Conservation (phyloP, 2,329 filamentous ascomycete genomes). For the Fusarium albidum region DNA sequence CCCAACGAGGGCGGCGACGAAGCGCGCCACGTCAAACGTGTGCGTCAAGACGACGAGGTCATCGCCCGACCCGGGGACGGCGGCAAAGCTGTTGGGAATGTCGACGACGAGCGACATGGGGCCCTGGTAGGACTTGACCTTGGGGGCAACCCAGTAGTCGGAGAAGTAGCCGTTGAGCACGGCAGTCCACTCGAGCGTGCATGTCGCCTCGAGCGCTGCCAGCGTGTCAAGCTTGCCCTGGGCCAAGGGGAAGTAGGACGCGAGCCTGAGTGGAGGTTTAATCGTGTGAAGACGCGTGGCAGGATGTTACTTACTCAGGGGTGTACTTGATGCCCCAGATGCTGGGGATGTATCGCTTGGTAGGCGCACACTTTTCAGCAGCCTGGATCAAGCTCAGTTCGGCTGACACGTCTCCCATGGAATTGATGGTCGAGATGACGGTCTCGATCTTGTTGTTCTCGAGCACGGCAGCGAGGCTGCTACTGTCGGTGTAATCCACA, state of each 20-base stretch:
- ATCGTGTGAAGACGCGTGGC: too few relatives aligned
- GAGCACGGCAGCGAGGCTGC: constrained; percentile 33
- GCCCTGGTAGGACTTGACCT: constrained; percentile 48
- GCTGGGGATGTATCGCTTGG: constrained; percentile 11
- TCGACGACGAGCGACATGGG: constrained; percentile 53
- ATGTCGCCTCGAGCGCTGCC: constrained; percentile 1
- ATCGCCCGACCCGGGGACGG: constrained; percentile 58
- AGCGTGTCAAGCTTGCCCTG: background rate
- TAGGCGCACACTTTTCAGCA: constrained; percentile 40
- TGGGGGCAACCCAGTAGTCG: constrained; percentile 54
- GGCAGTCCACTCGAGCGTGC: constrained; percentile 48
- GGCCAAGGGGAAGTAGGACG: background rate
- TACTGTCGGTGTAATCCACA: constrained; percentile 41
- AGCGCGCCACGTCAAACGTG: constrained; percentile 57
- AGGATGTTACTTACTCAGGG: constrained; percentile 11
- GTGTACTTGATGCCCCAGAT: constrained; percentile 4
- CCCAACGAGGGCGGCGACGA: constrained; percentile 52
- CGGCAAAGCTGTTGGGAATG: constrained; percentile 52
- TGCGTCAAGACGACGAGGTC: constrained; percentile 55
- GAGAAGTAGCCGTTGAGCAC: constrained; percentile 54
- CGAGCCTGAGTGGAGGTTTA: background rate
- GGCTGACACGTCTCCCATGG: constrained; percentile 41
- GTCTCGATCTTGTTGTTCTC: constrained; percentile 52
- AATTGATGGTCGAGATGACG: constrained; percentile 51
- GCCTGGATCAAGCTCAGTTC: constrained; percentile 56